Evolutionary conservation across 257 asterid genomes (phyloP), one percentile per base, ranked within the genome.

Genomic region (Solanum lignicaule): DNA sequence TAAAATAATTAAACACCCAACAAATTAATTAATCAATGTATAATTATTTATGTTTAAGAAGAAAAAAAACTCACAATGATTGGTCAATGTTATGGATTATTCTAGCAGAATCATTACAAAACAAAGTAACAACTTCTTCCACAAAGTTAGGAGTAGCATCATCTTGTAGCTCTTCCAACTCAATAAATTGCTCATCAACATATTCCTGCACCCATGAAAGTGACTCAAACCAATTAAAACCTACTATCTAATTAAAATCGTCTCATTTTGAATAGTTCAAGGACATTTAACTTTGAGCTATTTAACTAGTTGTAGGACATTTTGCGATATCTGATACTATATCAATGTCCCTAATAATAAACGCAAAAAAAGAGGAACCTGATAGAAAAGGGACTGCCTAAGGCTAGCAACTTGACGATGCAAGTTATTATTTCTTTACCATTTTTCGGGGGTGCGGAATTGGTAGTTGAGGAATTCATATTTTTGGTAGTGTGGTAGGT

Each of bases 61-160:
- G 16, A 12, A 12, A 12, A 43, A 46, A 46, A 23, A 90, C 98
- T 92, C 75, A 95, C 98, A 94, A 23, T 85, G 95, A 92, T 87
- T 92, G 95, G 2, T 94, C 98, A 18, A 95, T 88, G 79, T 69
- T 91, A 31, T 92, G 95, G 73, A 95, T 87, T n/a, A 90, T 79
- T 29, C 95, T 89, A 84, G 90, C 93, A 1, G 98, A 95, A 74
- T 95, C 98, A 4, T 92, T 81, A 71, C 89, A 94, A 89, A 93
- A 94, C 91, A 88, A 88, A 78, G 98, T 94, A 27, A 94, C 98
- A 78, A 94, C 94, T 91, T 94, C 98, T 91, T 95, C 97, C 0
- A 93, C 98, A 33, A 94, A 95, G 86, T 92, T 92, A 11, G 98
- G 98, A 87, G 90, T 94, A 52, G 91, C 93, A 88, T 92, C 98